Evolutionary conservation across 1,284 basidiomycete genomes (phyloP).

Genomic region (Trametes hirsuta): DNA sequence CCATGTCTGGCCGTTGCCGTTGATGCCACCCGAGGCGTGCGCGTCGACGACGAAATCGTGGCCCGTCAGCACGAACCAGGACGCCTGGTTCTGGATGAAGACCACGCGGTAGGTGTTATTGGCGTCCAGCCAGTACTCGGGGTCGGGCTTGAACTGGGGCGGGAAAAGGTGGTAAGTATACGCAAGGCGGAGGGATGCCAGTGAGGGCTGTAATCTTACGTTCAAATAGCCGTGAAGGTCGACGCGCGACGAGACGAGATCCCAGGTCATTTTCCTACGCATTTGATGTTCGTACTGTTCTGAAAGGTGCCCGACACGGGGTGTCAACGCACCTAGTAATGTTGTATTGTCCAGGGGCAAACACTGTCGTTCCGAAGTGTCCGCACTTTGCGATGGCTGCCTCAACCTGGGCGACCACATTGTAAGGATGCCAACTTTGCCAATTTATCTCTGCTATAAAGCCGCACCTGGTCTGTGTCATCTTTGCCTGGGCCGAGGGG

Average conservation of each 20-base stretch:
- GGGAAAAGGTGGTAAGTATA: background rate
- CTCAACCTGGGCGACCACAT: slow-evolving; percentile 40
- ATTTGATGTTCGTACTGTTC: no score
- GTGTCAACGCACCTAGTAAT: slow-evolving; percentile 46
- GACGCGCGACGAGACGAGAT: slow-evolving; percentile 52
- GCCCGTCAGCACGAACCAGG: slow-evolving; percentile 69
- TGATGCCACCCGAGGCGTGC: slow-evolving; percentile 60
- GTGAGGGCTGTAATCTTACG: slow-evolving; percentile 35
- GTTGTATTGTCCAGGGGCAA: slow-evolving; percentile 50
- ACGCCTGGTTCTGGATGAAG: slow-evolving; percentile 67
- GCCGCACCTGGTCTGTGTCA: slow-evolving; percentile 46
- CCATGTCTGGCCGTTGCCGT: slow-evolving; percentile 65
- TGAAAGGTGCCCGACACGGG: slow-evolving; percentile 15
- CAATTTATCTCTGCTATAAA: background rate
- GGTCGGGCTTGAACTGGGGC: slow-evolving; percentile 55
- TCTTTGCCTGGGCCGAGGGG: slow-evolving; percentile 45
- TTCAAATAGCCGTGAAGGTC: slow-evolving; percentile 60
- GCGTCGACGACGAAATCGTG: slow-evolving; percentile 62
- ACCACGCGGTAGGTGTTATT: slow-evolving; percentile 63
- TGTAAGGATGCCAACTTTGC: background rate
- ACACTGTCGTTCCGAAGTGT: slow-evolving; percentile 50
- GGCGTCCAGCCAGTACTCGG: slow-evolving; percentile 61
- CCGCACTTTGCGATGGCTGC: slow-evolving; percentile 58
- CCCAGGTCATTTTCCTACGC: slow-evolving; percentile 64
- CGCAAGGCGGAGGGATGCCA: background rate